Percentiles rank a stretch among this genome's conserved stretches.
phyloP scores from a whole-genome alignment of 495 filamentous ascomycete species.

The Talaromyces nanjingensis region DNA sequence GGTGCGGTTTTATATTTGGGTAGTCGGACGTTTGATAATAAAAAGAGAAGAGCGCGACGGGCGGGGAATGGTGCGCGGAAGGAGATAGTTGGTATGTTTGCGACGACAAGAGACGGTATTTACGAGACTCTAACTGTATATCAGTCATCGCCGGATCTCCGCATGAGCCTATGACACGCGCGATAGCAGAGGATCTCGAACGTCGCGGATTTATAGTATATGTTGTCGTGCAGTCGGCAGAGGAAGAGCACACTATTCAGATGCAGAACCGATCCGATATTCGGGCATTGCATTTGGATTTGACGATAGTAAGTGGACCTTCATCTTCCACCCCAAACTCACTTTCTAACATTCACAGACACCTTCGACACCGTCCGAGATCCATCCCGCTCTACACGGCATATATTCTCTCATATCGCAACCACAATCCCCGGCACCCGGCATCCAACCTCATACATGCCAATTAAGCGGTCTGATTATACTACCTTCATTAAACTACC shows the following conservation, averaged over 20 bases:
- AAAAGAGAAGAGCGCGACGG: constrained; percentile 66
- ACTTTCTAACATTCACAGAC: constrained; percentile 19
- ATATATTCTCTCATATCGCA: constrained; percentile 54
- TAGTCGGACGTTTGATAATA: constrained; percentile 49
- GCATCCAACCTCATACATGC: constrained; percentile 65
- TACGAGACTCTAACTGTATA: constrained; percentile 3
- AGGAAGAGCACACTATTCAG: constrained; percentile 77
- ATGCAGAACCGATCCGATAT: constrained; percentile 72
- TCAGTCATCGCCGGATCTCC: constrained; percentile 74
- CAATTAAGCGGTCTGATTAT: constrained; percentile 71
- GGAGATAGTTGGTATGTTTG: constrained; percentile 65
- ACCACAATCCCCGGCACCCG: constrained; percentile 63
- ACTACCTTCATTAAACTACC: constrained; percentile 53
- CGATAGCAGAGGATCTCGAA: constrained; percentile 78
- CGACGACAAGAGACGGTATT: neutral
- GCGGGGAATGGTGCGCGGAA: constrained; percentile 77
- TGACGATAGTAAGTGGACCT: constrained; percentile 40
- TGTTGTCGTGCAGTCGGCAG: constrained; percentile 66
- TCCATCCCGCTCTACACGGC: constrained; percentile 45
- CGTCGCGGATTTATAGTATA: constrained; percentile 91
- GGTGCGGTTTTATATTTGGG: constrained; percentile 59
- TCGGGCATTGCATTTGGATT: constrained; percentile 71
- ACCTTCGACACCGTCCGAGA: constrained; percentile 49
- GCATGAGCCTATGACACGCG: constrained; percentile 69
- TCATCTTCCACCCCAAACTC: neutral